Percentiles rank a stretch among this genome's conserved stretches.
phyloP scores from a whole-genome alignment of 108 stramenopile species.

The Skeletonema tropicum region DNA sequence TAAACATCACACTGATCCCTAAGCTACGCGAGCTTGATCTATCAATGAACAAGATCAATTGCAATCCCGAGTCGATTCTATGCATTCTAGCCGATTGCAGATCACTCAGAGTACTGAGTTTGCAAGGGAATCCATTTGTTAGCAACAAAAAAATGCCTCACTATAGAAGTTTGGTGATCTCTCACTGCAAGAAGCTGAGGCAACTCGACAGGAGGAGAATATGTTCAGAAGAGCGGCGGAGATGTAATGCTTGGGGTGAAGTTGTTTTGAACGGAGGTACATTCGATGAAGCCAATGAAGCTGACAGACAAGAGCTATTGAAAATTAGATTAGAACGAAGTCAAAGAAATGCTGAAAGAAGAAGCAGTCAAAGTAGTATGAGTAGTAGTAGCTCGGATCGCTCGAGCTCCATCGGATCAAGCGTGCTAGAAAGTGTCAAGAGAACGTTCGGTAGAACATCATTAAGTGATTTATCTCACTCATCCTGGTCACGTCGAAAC shows the following conservation, averaged over 20 bases:
- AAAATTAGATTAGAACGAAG: conserved; percentile 17
- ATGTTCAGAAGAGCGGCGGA: conserved; percentile 72
- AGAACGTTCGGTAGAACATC: neutral
- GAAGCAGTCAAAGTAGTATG: neutral
- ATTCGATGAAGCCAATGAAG: conserved; percentile 33
- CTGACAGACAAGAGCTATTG: conserved; percentile 22
- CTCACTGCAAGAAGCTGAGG: conserved; percentile 45
- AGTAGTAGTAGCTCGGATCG: neutral
- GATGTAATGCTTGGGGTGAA: conserved; percentile 70
- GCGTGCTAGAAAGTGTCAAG: neutral
- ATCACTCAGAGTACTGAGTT: conserved; percentile 68
- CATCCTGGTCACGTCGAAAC: neutral
- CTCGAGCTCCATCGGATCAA: neutral
- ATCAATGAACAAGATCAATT: conserved; percentile 73
- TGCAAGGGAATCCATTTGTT: conserved; percentile 75
- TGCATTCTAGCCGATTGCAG: conserved; percentile 47
- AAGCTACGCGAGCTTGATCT: conserved; percentile 65
- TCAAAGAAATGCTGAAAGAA: conserved; percentile 11
- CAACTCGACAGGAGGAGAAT: conserved; percentile 79
- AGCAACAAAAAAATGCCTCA: conserved; percentile 66
- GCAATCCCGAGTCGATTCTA: conserved; percentile 51
- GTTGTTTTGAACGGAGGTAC: conserved; percentile 50
- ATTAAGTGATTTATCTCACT: neutral
- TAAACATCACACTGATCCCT: conserved; percentile 29
- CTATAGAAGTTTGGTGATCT: conserved; percentile 72